These are phyloP conservation scores for Stylosanthes scabra DNA, from an alignment of 331 rosid genomes.

Conservation along the genomic window DNA sequence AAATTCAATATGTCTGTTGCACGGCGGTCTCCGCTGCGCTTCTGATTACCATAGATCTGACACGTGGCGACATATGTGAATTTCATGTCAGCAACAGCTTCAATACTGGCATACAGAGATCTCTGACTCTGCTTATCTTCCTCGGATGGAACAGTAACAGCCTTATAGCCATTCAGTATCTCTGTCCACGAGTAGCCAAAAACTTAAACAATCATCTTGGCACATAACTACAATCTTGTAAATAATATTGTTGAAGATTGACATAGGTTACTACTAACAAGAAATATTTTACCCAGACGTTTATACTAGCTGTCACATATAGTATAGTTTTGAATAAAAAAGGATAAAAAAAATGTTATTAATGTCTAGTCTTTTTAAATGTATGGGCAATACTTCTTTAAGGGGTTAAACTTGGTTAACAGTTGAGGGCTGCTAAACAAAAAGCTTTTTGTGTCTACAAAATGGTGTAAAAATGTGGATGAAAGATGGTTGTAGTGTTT, in stretches of 20 bases:
- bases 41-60: slow-evolving; percentile 97
- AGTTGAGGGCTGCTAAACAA: too few relatives aligned
- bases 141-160: slow-evolving; percentile 80
- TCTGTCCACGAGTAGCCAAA: slow-evolving; percentile 61
- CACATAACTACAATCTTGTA: slow-evolving; percentile 8
- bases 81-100: slow-evolving; percentile 98
- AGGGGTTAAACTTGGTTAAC: too few relatives aligned
- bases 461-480: too few relatives aligned
- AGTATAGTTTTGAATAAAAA: too few relatives aligned
- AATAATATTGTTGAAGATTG: neutral
- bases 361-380: too few relatives aligned
- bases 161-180: slow-evolving; percentile 93
- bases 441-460: too few relatives aligned
- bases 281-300: too few relatives aligned
- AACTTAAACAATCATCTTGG: slow-evolving; percentile 29
- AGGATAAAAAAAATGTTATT: too few relatives aligned
- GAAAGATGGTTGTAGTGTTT: too few relatives aligned
- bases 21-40: slow-evolving; percentile 94
- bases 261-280: too few relatives aligned
- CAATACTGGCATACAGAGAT: slow-evolving; percentile 78
- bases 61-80: slow-evolving; percentile 97
- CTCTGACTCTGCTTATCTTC: slow-evolving; percentile 83
- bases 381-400: too few relatives aligned
- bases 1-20: slow-evolving; percentile 96
- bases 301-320: too few relatives aligned